Evolutionary conservation across 179 eudicot genomes (phyloP).

Genomic region (Heliamphora pulchella): DNA sequence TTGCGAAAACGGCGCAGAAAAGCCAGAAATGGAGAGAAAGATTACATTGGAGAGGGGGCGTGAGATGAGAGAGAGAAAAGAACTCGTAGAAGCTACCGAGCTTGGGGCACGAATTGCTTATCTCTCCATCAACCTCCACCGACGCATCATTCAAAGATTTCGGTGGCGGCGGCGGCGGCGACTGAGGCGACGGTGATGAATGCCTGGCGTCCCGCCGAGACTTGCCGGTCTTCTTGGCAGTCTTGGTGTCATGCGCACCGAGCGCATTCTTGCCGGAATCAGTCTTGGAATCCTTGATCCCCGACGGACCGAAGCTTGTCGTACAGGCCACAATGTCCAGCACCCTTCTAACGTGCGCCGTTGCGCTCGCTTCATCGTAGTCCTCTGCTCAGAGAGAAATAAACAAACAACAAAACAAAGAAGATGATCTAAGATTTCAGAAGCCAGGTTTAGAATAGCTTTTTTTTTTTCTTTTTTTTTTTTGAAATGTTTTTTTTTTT

Average conservation of each 20-base stretch:
- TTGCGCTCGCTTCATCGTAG: conserved; percentile 66
- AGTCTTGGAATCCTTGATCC: conserved; percentile 30
- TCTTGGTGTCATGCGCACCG: conserved; percentile 45
- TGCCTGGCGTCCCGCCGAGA: conserved; percentile 25
- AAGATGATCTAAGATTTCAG: too few species aligned
- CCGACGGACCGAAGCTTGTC: conserved; percentile 74
- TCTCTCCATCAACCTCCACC: conserved; percentile 76
- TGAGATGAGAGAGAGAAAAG: conserved; percentile 91
- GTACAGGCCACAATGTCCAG: conserved; percentile 96
- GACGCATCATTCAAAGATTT: conserved; percentile 39
- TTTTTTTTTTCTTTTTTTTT: too few species aligned
- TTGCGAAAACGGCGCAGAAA: not conserved
- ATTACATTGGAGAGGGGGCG: conserved; percentile 88
- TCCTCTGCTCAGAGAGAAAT: conserved; percentile 46
- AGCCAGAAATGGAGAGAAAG: conserved; percentile 17
- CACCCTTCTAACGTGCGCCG: conserved; percentile 76
- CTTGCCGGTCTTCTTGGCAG: conserved; percentile 50
- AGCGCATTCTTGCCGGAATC: conserved; percentile 43
- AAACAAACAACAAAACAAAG: not conserved
- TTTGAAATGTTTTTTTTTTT: too few species aligned
- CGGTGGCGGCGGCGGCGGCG: conserved; percentile 26
- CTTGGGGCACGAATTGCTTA: conserved; percentile 68
- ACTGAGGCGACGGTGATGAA: conserved; percentile 22
- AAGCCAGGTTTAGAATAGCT: too few species aligned
- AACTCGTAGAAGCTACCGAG: conserved; percentile 90